Base-by-base conservation (phyloP, 2,329 filamentous ascomycete species). In the Pseudogymnoascus sp. region DNA sequence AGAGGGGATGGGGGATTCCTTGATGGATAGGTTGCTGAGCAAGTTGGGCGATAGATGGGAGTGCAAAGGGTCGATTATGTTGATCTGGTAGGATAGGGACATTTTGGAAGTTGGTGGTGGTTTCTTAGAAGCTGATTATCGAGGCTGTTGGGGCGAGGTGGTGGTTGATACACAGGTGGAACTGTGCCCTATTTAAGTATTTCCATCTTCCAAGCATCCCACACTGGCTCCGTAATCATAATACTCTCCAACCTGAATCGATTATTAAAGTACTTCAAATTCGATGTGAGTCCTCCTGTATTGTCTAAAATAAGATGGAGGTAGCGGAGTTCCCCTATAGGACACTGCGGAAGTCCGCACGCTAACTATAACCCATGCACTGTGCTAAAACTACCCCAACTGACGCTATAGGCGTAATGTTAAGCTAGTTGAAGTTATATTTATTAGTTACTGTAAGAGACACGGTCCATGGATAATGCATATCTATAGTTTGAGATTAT, bases 1-100 rank as follows among this genome's bases (percentile, higher is more conserved):
- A 0, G 70, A 66, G 0, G 82, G 82, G 64, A 84, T 74, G 1
- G 79, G 73, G 3, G 71, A 77, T 37, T 80, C 76, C 1, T 73
- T 71, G 25, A 78, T 71, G 59, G 73, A 71, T 28, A 87, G 76
- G 65, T 82, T 81, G 60, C 84, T 81, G 21, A 87, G 69, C 40
- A 44, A 46, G 42, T 46, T 46, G 18, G 21, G 42, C 7, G 42
- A 46, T 25, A 46, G 21, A 46, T 46, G 42, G 1, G 42, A 46
- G 8, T 25, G 42, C 21, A 23, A 46, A 46, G 18, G 18, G 21
- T 46, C 42, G 21, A 46, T 6, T 5, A 46, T 14, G 42, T 46
- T 25, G 21, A 46, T 8, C 11, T 46, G 42, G 42, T 46, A 46
- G 42, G 42, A 46, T 46, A 46, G 14, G 11, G 18, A 25, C 42